phyloP scores from a whole-genome alignment of 352 stramenopile species.

The Globisporangium nodosum region DNA sequence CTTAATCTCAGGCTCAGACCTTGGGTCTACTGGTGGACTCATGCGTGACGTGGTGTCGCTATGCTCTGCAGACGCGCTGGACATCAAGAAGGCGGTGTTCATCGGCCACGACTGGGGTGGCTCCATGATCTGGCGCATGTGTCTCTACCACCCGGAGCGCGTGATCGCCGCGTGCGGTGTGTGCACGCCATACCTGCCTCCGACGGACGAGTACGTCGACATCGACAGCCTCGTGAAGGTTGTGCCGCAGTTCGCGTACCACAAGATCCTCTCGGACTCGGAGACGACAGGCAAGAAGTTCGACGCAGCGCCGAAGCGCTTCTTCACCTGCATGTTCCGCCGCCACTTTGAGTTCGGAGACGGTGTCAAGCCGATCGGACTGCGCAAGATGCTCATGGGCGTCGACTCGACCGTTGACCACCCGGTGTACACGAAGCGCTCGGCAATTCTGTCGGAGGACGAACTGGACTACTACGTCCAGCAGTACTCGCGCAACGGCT shows the following conservation, averaged over 20 bases:
- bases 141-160: conserved; percentile 53
- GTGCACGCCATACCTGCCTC: conserved; percentile 67
- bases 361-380: conserved; percentile 9
- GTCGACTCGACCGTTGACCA: conserved; percentile 12
- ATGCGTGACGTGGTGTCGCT: neutral
- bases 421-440: conserved; percentile 29
- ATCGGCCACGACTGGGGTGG: conserved; percentile 75
- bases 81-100: conserved; percentile 63
- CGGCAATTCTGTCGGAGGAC: conserved; percentile 36
- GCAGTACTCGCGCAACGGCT: conserved; percentile 46
- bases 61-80: conserved; percentile 34
- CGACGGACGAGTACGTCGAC: conserved; percentile 26
- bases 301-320: conserved; percentile 32
- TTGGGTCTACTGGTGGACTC: too few relatives aligned
- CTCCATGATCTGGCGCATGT: conserved; percentile 62
- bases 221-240: conserved; percentile 39
- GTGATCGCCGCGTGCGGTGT: conserved; percentile 48
- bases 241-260: conserved; percentile 59
- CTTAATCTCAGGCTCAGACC: too few relatives aligned
- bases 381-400: conserved; percentile 11
- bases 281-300: conserved; percentile 32
- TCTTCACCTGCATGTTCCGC: conserved; percentile 49
- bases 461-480: conserved; percentile 63
- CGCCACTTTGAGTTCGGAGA: conserved; percentile 30
- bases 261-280: conserved; percentile 44